Evolutionary conservation across 176 grass and related monocot species (phyloP), one percentile per base, ranked within the genome.

Genomic region (Elymus sibiricus): DNA sequence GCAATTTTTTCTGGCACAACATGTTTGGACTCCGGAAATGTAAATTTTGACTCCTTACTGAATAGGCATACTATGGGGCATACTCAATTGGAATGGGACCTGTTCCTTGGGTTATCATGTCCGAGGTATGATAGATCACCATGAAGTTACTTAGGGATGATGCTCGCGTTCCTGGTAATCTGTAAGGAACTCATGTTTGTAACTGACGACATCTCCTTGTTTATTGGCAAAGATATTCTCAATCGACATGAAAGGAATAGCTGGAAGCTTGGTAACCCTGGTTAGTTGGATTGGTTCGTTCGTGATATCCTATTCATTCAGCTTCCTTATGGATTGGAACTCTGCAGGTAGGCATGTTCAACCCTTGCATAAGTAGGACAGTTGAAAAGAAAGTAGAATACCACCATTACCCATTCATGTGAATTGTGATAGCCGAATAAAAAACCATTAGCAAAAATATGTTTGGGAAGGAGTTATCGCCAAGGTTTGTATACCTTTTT

Each of bases 71-170:
- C 85, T 90, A 86, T 56, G 81, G 69, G 4, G 79, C 94, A 58
- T 97, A 83, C 85, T 91, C 91, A 61, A 82, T 94, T 66, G 94
- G 94, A 90, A 92, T 94, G 91, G 94, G 91, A 78, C 87, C 94
- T 79, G 91, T 97, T 92, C 94, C 94, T 64, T 93, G 91, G 89
- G 82, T 97, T 82, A 88, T 97, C 27, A 97, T 93, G 91, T 94
- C 94, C 3, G 94, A 97, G 94, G 94, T 92, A 82, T 55, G 44
- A 88, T 70, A 88, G 64, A 85, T 7, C 53, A 64, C 64, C 42
- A 12, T 40, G 26, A 63, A 62, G 13, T 85, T 77, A 40, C 35
- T 27, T 35, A 11, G 53, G n/a, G n/a, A 75, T 78, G 11, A 61
- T 47, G 68, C 32, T 34, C 11, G 6, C 22, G 21, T 59, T 56